Base-by-base conservation (phyloP, 2,329 filamentous ascomycete species). In the Penicillium sp. region DNA sequence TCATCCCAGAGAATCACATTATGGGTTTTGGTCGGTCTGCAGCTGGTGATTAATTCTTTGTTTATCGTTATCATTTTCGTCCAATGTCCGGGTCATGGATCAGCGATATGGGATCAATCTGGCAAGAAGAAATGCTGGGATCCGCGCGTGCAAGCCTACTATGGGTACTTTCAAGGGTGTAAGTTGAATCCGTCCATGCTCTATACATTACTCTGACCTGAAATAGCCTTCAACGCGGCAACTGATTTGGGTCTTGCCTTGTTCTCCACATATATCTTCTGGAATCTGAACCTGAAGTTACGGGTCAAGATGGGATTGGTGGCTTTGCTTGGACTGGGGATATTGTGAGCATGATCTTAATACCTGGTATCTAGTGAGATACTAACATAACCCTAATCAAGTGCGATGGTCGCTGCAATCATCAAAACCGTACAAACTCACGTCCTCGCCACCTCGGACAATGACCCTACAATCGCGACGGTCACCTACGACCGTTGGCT, bases 241-340 rank as follows among this genome's bases (percentile, higher is more conserved):
- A 62, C 63, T 6, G 66, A 69, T 33, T 57, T 68, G 8, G 65
- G 62, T n/a, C 57, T 67, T n/a, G 61, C 63, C 0, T 43, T 61
- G 0, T 66, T 66, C 27, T 60, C 63, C 1, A 61, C 60, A 3
- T 60, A 46, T 18, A 57, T 67, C 18, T 64, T 68, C 39, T 69
- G 67, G 67, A 64, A 57, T 32, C 49, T 71, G 27, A 66, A 69
- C 10, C 29, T 71, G 38, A 57, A 58, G n/a, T 18, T 58, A 9
- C 49, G 54, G 10, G 60, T 67, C 28, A 70, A 68, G 42, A 25
- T 69, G 9, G 60, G 61, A 7, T 40, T 70, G 35, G 57, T 65
- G 1, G 29, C 49, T 20, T 52, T 69, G 1, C 53, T 69, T 8
- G 58, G 65, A 7, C 49, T 68, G 32, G 67, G 67, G 1, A 46